These are phyloP conservation scores for Gynostemma pentaphyllum DNA, from an alignment of 306 rosid genomes.

Conservation along the genomic window DNA sequence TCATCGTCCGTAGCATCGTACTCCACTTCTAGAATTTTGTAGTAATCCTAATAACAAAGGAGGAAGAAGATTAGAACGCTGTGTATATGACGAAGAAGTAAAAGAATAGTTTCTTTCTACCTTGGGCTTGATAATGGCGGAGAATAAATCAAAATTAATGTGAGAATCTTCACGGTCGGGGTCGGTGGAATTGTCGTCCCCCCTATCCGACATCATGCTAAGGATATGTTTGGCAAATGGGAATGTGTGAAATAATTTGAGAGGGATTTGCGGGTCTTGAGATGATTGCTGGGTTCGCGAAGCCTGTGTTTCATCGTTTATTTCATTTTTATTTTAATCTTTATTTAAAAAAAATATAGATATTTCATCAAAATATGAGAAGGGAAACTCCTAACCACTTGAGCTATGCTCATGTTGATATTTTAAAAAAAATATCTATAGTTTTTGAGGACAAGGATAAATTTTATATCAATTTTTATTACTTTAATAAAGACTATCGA, in stretches of 20 bases:
- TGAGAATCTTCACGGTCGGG: conserved; percentile 25
- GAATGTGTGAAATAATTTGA: background rate
- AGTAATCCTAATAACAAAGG: conserved; percentile 45
- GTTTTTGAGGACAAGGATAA: too few species aligned
- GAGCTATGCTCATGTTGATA: too few species aligned
- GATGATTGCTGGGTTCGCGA: background rate
- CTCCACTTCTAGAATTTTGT: conserved; percentile 85
- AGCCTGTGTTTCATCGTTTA: background rate
- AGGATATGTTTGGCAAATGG: background rate
- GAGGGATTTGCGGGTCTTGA: background rate
- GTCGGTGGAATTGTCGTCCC: conserved; percentile 21
- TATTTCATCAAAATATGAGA: too few species aligned
- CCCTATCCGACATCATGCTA: conserved; percentile 41
- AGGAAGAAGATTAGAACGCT: background rate
- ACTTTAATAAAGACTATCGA: too few species aligned
- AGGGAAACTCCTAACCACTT: too few species aligned
- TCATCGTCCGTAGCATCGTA: conserved; percentile 82
- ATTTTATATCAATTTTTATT: too few species aligned
- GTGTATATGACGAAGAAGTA: background rate
- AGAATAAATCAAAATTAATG: conserved; percentile 51
- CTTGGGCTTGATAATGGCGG: conserved; percentile 69
- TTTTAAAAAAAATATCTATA: too few species aligned
- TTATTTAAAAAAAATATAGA: too few species aligned
- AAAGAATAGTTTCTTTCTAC: conserved; percentile 15
- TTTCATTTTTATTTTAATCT: too few species aligned